These are phyloP conservation scores for Termitomyces sp. DNA, from an alignment of 768 basidiomycete species.

Conservation along the genomic window DNA sequence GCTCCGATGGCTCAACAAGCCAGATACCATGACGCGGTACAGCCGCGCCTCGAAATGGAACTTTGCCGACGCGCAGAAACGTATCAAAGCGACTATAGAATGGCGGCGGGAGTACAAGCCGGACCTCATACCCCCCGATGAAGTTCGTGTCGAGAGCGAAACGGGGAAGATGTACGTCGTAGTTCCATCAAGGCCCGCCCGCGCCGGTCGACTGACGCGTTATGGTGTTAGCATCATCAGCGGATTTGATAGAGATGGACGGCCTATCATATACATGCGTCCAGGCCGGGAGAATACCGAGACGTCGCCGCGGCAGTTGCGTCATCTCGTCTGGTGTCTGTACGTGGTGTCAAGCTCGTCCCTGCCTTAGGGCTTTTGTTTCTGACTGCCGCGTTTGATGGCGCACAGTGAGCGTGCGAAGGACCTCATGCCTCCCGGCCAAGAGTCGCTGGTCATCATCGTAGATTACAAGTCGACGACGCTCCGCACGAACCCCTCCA, in stretches of 20 bases:
- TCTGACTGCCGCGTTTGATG: background rate
- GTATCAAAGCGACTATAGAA: constrained; percentile 73
- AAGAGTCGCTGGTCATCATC: constrained; percentile 77
- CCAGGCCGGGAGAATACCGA: constrained; percentile 85
- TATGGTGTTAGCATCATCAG: constrained; percentile 53
- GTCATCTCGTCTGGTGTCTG: constrained; percentile 85
- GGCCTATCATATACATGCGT: constrained; percentile 87
- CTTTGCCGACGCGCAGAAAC: constrained; percentile 65
- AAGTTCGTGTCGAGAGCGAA: constrained; percentile 73
- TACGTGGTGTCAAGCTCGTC: constrained; percentile 29
- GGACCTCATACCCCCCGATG: constrained; percentile 76
- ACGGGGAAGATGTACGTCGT: constrained; percentile 79
- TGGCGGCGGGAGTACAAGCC: constrained; percentile 86
- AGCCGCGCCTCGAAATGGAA: constrained; percentile 87
- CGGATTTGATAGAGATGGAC: constrained; percentile 80
- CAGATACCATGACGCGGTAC: constrained; percentile 69
- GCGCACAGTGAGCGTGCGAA: constrained; percentile 73
- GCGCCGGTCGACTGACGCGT: background rate
- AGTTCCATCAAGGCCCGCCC: background rate
- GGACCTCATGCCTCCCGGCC: constrained; percentile 81
- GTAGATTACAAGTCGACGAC: constrained; percentile 86
- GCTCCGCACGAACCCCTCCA: constrained; percentile 76
- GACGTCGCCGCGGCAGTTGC: constrained; percentile 68
- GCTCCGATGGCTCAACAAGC: constrained; percentile 62
- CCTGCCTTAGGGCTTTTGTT: background rate